These are phyloP conservation scores for Suillus brevipes DNA, from an alignment of 768 basidiomycete species.

Conservation along the genomic window DNA sequence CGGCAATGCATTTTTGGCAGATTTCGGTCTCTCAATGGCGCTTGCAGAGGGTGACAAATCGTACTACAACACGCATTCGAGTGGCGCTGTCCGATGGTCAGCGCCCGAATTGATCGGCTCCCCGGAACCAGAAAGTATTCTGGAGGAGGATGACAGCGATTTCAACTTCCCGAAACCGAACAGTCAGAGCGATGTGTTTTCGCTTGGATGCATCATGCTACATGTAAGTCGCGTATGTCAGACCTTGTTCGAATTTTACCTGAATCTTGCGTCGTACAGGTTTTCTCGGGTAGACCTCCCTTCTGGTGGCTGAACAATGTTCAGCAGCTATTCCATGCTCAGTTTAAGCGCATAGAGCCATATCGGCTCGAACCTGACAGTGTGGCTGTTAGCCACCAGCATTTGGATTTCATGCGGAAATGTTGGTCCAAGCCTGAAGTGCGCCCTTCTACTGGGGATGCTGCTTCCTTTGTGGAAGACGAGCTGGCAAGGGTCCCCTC, in stretches of 20 bases:
- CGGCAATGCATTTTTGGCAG: neutral
- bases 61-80: neutral
- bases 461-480: neutral
- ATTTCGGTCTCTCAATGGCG: slow-evolving; percentile 1
- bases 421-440: neutral
- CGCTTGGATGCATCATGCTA: slow-evolving; percentile 5
- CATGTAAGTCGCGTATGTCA: neutral
- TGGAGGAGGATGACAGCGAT: neutral
- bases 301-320: neutral
- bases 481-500: neutral
- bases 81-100: neutral
- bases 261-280: neutral
- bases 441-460: neutral
- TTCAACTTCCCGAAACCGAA: neutral
- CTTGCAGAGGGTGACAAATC: neutral
- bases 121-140: neutral
- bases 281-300: neutral
- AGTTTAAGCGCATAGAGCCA: neutral
- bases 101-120: neutral
- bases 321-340: neutral
- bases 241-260: neutral
- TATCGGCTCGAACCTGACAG: neutral
- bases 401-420: neutral
- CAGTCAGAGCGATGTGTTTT: neutral
- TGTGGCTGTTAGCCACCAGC: neutral